Percentiles rank a stretch among this genome's conserved stretches.
Evolutionary conservation across 1,139 yeast genomes (phyloP).

Genomic region (Blastobotrys aristatus): DNA sequence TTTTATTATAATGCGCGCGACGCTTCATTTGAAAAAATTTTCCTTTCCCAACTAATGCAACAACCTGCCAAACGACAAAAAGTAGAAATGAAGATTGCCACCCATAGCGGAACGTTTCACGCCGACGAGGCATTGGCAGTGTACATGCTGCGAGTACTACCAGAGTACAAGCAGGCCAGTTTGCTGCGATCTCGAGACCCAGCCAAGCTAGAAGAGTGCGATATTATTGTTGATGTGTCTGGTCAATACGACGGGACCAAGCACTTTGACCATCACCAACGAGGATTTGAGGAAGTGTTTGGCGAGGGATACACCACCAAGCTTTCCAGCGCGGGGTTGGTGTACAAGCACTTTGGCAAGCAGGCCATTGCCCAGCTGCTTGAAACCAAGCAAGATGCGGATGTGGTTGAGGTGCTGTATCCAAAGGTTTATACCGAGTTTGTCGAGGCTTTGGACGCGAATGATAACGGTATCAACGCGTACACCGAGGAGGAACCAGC

Average conservation of each 20-base stretch:
- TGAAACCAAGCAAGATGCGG: conserved; percentile 34
- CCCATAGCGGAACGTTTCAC: conserved; percentile 93
- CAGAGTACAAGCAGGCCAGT: conserved; percentile 59
- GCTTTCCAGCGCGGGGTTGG: conserved; percentile 88
- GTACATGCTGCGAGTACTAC: conserved; percentile 69
- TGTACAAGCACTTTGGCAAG: conserved; percentile 88
- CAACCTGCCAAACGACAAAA: conserved; percentile 12
- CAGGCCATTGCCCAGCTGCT: conserved; percentile 54
- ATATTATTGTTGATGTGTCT: conserved; percentile 90
- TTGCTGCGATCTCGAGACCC: conserved; percentile 82
- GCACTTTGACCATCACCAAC: conserved; percentile 94
- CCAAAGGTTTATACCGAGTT: conserved; percentile 76
- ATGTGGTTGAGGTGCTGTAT: conserved; percentile 57
- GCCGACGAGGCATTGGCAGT: conserved; percentile 98
- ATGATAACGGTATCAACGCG: conserved; percentile 86
- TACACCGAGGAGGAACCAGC: conserved; percentile 44
- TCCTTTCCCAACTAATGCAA: background rate
- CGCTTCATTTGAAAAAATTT: background rate
- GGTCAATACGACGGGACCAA: conserved; percentile 88
- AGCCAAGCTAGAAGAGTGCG: conserved; percentile 76
- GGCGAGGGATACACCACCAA: conserved; percentile 57
- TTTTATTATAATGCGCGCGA: too few relatives aligned
- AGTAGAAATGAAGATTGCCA: conserved; percentile 54
- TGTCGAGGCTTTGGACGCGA: conserved; percentile 89
- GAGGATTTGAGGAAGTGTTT: conserved; percentile 67